These are phyloP conservation scores for Entoloma clypeatum DNA, from an alignment of 1,284 basidiomycete genomes.

Conservation along the genomic window DNA sequence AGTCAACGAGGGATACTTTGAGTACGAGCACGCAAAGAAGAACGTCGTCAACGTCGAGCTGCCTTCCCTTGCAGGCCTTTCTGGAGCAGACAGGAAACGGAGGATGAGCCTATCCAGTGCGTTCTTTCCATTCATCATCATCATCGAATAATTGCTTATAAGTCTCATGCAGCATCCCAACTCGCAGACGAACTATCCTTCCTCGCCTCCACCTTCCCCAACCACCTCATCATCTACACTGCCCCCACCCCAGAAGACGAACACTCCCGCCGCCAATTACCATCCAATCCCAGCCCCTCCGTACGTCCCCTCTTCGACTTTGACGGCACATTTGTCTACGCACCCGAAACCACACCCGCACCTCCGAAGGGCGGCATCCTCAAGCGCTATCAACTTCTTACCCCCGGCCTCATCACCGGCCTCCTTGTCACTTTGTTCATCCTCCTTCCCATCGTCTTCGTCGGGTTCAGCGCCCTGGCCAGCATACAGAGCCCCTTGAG, in stretches of 20 bases:
- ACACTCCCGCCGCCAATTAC: constrained; percentile 30
- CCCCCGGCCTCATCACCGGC: constrained; percentile 71
- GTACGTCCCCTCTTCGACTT: constrained; percentile 23
- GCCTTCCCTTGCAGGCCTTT: constrained; percentile 43
- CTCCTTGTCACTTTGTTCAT: constrained; percentile 70
- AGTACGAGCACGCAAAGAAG: constrained; percentile 40
- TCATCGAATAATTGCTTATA: constrained; percentile 10
- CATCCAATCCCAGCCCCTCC: constrained; percentile 24
- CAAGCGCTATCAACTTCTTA: constrained; percentile 73
- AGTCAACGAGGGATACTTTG: constrained; percentile 30
- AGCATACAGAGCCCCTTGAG: constrained; percentile 73
- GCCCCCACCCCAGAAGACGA: constrained; percentile 43
- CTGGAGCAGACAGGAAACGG: constrained; percentile 39
- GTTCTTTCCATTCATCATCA: constrained; percentile 21
- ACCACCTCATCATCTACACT: constrained; percentile 62
- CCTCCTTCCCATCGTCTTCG: constrained; percentile 63
- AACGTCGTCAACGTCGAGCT: constrained; percentile 56
- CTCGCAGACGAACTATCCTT: constrained; percentile 46
- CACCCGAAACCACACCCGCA: constrained; percentile 31
- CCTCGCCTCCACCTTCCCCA: constrained; percentile 47
- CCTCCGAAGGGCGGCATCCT: constrained; percentile 57
- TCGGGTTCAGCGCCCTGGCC: constrained; percentile 67
- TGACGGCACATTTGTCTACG: constrained; percentile 18
- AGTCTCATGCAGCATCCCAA: constrained; percentile 33
- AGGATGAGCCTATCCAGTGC: constrained; percentile 50